Evolutionary conservation across 345 rosid species (phyloP), one percentile per base, ranked within the genome.

Genomic region (Syzygium aqueum): DNA sequence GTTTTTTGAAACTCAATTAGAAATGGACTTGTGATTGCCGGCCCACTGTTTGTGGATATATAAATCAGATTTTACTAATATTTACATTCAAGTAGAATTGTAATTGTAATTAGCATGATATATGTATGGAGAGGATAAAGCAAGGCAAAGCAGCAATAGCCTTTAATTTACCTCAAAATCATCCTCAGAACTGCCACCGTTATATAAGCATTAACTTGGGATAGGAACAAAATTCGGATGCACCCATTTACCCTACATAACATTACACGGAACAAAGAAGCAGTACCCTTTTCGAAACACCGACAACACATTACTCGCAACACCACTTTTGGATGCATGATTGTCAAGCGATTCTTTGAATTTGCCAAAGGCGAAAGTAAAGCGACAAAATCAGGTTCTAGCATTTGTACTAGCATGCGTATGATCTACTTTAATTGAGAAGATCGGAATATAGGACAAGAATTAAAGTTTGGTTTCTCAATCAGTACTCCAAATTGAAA

Each of bases 221-320:
- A 30, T 65, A 0, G 5, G 12, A 65, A 65, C 2, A 0, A 30
- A 30, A 65, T 65, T 65, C 8, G 3, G 1, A 15, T 15, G 7
- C 11, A 65, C 43, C 23, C 30, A 16, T 28, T 7, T 65, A 30
- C 11, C 22, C 11, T 0, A 0, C 37, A 15, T 65, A 15, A 65
- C 77, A 15, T 15, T 28, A 15, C 11, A 63, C 28, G 77, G 0
- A 63, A 28, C 10, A 28, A 16, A 28, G 0, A 28, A 13, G 22
- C 22, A 28, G 3, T 7, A 28, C 2, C 9, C 0, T 28, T 28
- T 28, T 57, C 5, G 3, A 57, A 57, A 57, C 28, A 57, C 21
- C 1, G 0, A 1, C 1, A 0, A 28, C 4, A 28, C 77, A 3
- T 8, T 7, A 15, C 19, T 52, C 19, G 1, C 53, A 5, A 52